Conservation (phyloP, 169 alveolate genomes). For the Eimeria acervulina region DNA sequence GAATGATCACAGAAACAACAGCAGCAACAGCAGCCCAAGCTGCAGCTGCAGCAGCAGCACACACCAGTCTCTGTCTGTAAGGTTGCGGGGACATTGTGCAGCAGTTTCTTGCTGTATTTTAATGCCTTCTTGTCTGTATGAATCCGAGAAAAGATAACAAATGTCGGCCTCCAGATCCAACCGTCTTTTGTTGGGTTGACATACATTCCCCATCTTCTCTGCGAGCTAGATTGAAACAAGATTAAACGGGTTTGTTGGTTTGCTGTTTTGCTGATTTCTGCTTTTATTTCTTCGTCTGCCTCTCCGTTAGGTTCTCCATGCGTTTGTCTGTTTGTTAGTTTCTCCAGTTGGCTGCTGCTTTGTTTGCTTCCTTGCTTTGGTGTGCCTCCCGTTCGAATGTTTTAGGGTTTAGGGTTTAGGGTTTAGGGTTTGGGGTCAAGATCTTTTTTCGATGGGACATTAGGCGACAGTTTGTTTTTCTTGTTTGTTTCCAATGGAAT, state of each 20-base stretch:
- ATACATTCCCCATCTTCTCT: conserved; percentile 2
- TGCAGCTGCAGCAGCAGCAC: background rate
- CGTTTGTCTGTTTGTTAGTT: background rate
- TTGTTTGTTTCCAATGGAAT: background rate
- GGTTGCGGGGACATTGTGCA: background rate
- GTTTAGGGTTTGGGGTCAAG: background rate
- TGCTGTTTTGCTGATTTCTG: background rate
- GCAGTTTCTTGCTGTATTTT: background rate
- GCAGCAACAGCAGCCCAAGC: no score
- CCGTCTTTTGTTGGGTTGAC: background rate
- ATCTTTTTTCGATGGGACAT: background rate
- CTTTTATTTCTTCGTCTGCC: no score
- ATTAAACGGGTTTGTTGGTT: background rate
- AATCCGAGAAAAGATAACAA: background rate
- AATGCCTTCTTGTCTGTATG: background rate
- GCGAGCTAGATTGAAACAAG: background rate
- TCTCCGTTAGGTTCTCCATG: background rate
- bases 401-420: background rate
- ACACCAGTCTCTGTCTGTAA: conserved; percentile 38
- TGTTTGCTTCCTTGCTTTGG: background rate
- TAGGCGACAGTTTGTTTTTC: background rate
- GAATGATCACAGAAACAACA: background rate
- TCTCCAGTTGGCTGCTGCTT: background rate
- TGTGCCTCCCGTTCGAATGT: background rate
- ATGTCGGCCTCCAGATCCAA: conserved; percentile 7